Percentiles rank a stretch among this genome's conserved stretches.
phyloP scores from a whole-genome alignment of 257 asterid species.

The Nicotiana noctiflora region DNA sequence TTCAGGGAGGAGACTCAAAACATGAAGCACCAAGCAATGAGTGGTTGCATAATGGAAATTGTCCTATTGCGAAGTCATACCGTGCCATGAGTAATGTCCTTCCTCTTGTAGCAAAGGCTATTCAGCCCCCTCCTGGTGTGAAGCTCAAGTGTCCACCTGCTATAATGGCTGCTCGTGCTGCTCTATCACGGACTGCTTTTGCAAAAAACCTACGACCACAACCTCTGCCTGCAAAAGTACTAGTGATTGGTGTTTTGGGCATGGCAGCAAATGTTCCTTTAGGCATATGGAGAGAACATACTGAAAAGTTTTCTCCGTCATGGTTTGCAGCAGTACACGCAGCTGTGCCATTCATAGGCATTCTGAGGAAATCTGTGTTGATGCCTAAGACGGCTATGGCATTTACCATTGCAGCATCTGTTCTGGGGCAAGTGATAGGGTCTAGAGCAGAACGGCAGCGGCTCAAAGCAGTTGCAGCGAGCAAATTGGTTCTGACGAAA shows the following conservation, averaged over 20 bases:
- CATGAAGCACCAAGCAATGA: conserved; percentile 76
- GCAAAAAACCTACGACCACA: conserved; percentile 88
- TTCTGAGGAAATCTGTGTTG: conserved; percentile 75
- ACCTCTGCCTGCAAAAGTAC: conserved; percentile 67
- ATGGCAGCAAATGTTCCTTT: conserved; percentile 86
- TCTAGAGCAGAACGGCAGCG: conserved; percentile 85
- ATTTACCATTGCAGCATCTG: conserved; percentile 81
- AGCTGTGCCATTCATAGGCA: conserved; percentile 87
- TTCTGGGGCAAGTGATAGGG: conserved; percentile 86
- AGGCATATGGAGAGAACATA: conserved; percentile 95
- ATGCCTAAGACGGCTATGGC: conserved; percentile 98
- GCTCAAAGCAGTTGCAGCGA: conserved; percentile 41
- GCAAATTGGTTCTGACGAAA: background rate
- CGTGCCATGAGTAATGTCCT: conserved; percentile 72
- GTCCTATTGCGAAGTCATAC: conserved; percentile 91
- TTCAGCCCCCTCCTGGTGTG: conserved; percentile 85
- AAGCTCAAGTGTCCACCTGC: conserved; percentile 72
- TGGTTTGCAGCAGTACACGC: conserved; percentile 96
- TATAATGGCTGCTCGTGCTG: conserved; percentile 71
- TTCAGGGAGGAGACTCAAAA: conserved; percentile 51
- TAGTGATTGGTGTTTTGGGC: conserved; percentile 67
- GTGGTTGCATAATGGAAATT: conserved; percentile 80
- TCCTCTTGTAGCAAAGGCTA: conserved; percentile 77
- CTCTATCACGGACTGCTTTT: conserved; percentile 68
- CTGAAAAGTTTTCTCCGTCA: conserved; percentile 71